Percentiles rank a stretch among this genome's conserved stretches.
phyloP scores from a whole-genome alignment of 2,329 filamentous ascomycete genomes.

The Endocalyx cinctus region DNA sequence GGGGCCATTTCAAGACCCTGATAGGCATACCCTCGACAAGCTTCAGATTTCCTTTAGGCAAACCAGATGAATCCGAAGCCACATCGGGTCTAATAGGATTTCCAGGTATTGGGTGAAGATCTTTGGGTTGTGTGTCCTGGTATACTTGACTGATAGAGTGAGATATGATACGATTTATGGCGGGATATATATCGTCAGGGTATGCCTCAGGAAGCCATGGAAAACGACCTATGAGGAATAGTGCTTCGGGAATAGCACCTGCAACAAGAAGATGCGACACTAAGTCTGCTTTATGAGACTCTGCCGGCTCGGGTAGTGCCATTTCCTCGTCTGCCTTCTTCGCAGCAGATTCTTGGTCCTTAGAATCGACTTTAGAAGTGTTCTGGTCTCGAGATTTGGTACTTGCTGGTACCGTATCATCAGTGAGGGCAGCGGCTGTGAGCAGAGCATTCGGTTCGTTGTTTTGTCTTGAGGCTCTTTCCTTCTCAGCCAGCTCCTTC shows the following conservation, averaged over 20 bases:
- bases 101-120: constrained; percentile 27
- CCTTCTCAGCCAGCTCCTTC: constrained; percentile 74
- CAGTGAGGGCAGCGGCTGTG: constrained; percentile 78
- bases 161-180: constrained; percentile 78
- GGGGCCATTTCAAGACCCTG: constrained; percentile 76
- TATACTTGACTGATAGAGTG: constrained; percentile 75
- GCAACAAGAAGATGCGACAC: constrained; percentile 84
- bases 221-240: constrained; percentile 88
- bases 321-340: constrained; percentile 42
- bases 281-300: constrained; percentile 77
- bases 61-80: constrained; percentile 57
- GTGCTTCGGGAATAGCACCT: constrained; percentile 84
- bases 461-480: constrained; percentile 65
- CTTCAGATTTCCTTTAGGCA: constrained; percentile 65
- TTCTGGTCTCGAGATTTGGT: constrained; percentile 45
- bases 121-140: constrained; percentile 33
- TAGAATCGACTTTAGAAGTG: constrained; percentile 48
- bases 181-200: constrained; percentile 70
- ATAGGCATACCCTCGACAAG: constrained; percentile 55
- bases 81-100: constrained; percentile 34
- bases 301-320: constrained; percentile 65
- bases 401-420: constrained; percentile 63
- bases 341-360: constrained; percentile 40
- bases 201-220: constrained; percentile 87
- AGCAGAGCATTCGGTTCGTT: constrained; percentile 77